phyloP scores from a whole-genome alignment of 169 alveolate species.

The Plasmodium coatneyi region DNA sequence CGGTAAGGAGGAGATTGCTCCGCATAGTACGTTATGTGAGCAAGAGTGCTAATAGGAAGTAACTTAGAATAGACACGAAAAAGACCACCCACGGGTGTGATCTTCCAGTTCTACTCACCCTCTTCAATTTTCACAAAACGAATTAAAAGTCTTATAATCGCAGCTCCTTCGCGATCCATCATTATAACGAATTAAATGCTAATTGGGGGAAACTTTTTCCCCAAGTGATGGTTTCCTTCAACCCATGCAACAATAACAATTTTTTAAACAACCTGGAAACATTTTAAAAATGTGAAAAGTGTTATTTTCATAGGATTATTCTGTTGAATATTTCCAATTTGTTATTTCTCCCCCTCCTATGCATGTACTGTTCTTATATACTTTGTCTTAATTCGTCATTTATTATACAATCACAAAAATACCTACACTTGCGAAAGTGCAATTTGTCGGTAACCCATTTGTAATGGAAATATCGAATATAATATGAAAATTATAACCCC shows the following conservation, averaged over 20 bases:
- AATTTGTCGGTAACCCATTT: not conserved
- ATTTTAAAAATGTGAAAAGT: not conserved
- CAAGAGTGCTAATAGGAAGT: not conserved
- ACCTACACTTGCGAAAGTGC: not conserved
- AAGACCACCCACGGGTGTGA: not conserved
- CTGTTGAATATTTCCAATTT: slow-evolving; percentile 8
- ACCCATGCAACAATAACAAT: not conserved
- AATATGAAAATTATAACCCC: not conserved
- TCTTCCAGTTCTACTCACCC: not conserved
- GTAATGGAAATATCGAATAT: not conserved
- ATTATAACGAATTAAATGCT: not conserved
- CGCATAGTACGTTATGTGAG: not conserved
- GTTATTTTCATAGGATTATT: not conserved
- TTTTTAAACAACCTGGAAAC: not conserved
- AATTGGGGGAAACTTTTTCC: not conserved
- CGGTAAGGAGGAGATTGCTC: not conserved
- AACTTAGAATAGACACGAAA: not conserved
- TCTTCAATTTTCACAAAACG: not conserved
- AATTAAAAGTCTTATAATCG: not conserved
- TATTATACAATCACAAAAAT: not conserved
- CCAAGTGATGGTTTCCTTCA: not conserved
- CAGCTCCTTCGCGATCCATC: not conserved
- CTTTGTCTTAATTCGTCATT: not conserved
- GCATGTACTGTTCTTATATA: not conserved
- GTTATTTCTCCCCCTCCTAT: not conserved